Evolutionary conservation across 1,284 basidiomycete genomes (phyloP), one percentile per base, ranked within the genome.

Genomic region (Cutaneotrichosporon mucoides): DNA sequence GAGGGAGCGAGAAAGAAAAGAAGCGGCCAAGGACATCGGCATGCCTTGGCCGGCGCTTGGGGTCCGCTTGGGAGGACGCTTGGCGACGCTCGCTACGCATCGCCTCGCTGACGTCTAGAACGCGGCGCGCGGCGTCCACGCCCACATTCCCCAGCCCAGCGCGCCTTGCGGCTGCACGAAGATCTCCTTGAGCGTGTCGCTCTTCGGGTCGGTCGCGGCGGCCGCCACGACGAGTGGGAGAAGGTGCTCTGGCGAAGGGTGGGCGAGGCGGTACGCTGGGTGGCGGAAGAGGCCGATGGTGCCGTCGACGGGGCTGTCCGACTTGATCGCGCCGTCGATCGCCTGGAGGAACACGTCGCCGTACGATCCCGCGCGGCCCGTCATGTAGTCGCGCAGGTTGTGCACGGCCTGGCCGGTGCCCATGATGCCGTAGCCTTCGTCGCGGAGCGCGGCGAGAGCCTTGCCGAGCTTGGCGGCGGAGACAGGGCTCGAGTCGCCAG

Each of bases 211-310:
- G 0, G 76, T 75, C 1, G 66, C 76, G 1, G 71, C 63, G 24
- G 72, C 67, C 34, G 46, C 46, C 1, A 77, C 74, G 16, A 71
- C 66, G 9, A 78, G 52, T 1, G 76, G 76, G 7, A 73, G 63
- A 15, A 78, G 66, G 63, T 79, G 77, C 60, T 79, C 77, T 3
- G 72, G 68, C 4, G 74, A 72, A 0, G 77, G 77, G 62, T 78
- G 76, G 9, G 77, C 74, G 5, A 55, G 24, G 57, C 68, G 68
- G 65, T 71, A 77, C 8, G 64, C 16, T 3, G 71, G 68, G 54
- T 76, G 70, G 15, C 58, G 42, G 57, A 72, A 64, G 16, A 78
- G 66, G 34, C 60, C 53, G 53, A 69, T 52, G 1, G 64, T 60
- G 6, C 57, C 55, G 24, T 64, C 53, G 5, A 67, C 35, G 2